phyloP scores from a whole-genome alignment of 139 green algal genomes.

The Yamagishiella unicocca region DNA sequence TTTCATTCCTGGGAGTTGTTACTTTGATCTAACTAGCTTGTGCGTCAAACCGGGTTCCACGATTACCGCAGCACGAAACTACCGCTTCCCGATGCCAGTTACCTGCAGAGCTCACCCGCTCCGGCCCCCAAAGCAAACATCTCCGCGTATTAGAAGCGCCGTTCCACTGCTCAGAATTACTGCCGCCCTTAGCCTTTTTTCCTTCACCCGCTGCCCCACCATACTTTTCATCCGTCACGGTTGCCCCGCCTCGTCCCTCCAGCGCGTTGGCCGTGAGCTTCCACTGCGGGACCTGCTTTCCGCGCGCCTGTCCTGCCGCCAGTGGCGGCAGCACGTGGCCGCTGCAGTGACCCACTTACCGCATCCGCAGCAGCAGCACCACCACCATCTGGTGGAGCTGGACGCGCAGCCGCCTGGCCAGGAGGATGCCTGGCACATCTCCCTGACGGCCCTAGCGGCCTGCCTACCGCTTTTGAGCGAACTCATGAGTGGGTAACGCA shows the following conservation, averaged over 20 bases:
- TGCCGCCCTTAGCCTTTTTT: no score
- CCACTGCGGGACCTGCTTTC: conserved; percentile 5
- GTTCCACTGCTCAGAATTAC: no score
- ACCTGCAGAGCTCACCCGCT: no score
- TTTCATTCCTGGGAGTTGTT: no score
- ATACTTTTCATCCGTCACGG: no score
- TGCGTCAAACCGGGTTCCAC: no score
- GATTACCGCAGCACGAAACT: no score
- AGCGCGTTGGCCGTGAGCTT: conserved; percentile 28
- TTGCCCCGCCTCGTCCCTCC: neutral
- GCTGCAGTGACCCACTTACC: neutral
- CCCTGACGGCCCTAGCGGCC: neutral
- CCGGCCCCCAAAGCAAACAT: no score
- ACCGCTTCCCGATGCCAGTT: no score
- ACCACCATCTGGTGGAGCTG: conserved; percentile 19
- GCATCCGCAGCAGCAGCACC: neutral
- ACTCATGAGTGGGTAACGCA: neutral
- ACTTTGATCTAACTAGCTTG: no score
- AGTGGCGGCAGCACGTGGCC: conserved; percentile 17
- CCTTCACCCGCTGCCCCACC: no score
- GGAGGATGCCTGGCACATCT: neutral
- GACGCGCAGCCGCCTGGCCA: conserved; percentile 4
- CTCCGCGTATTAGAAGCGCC: no score
- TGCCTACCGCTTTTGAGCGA: conserved; percentile 19
- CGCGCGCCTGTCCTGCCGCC: conserved; percentile 10